phyloP scores from a whole-genome alignment of 768 basidiomycete species.

The Pulveroboletus sp. region DNA sequence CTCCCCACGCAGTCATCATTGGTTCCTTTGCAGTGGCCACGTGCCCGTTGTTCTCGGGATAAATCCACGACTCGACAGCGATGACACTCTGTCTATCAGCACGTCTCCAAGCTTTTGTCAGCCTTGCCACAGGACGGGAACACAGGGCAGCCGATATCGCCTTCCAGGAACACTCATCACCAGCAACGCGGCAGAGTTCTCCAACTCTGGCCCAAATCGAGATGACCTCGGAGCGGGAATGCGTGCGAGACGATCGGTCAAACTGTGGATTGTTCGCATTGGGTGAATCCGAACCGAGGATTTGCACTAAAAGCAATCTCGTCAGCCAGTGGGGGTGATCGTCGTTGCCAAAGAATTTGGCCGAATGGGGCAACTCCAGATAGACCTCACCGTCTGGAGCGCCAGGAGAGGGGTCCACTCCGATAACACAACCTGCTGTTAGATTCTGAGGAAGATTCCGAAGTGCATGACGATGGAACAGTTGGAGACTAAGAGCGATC shows the following conservation, averaged over 20 bases:
- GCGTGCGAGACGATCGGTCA: conserved; percentile 51
- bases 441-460: conserved; percentile 51
- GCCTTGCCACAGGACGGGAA: conserved; percentile 65
- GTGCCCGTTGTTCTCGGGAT: conserved; percentile 36
- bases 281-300: conserved; percentile 57
- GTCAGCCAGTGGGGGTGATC: conserved; percentile 80
- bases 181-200: conserved; percentile 63
- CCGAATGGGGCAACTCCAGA: conserved; percentile 13
- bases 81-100: conserved; percentile 56
- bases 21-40: conserved; percentile 35
- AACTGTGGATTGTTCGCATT: conserved; percentile 23
- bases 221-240: conserved; percentile 69
- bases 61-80: conserved; percentile 65
- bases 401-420: conserved; percentile 20
- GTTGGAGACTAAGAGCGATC: conserved; percentile 57
- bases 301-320: conserved; percentile 62
- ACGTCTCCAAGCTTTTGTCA: conserved; percentile 78
- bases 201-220: conserved; percentile 69
- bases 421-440: conserved; percentile 42
- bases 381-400: conserved; percentile 3
- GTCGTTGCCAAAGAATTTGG: conserved; percentile 60
- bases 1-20: conserved; percentile 64
- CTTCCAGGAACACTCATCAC: conserved; percentile 77
- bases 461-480: conserved; percentile 54
- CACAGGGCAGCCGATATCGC: conserved; percentile 70